A percentile compares a stretch with the other conserved stretches of the same genome.
phyloP scores from a whole-genome alignment of 495 filamentous ascomycete genomes.

The Stereocaulon alpinum region DNA sequence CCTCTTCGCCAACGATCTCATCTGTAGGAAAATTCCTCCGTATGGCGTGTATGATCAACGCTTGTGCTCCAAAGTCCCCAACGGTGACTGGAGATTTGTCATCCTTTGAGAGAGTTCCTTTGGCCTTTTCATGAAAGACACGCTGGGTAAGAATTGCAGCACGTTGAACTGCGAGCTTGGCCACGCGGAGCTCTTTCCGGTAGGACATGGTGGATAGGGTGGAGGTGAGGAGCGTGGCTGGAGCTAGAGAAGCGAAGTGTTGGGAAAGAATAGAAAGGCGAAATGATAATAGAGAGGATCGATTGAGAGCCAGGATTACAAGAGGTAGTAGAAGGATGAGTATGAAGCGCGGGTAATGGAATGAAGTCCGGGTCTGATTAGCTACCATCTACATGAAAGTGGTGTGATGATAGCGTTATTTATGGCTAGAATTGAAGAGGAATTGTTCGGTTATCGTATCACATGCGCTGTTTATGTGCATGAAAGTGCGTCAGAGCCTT shows the following conservation, averaged over 20 bases:
- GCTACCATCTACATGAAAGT: not conserved
- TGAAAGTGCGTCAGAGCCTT: not conserved
- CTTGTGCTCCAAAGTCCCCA: conserved; percentile 95
- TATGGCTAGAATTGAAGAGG: too few relatives aligned
- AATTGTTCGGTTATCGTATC: not conserved
- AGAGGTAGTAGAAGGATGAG: conserved; percentile 40
- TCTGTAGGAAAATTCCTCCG: conserved; percentile 82
- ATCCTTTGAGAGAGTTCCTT: conserved; percentile 86
- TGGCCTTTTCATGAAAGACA: conserved; percentile 85
- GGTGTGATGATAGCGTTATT: too few relatives aligned
- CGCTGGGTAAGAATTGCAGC: conserved; percentile 80
- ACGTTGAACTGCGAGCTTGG: conserved; percentile 85
- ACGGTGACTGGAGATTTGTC: conserved; percentile 96
- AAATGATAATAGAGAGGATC: conserved; percentile 31
- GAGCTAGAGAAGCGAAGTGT: conserved; percentile 24
- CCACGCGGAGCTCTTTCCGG: conserved; percentile 70
- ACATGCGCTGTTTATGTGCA: not conserved
- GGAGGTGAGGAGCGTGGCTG: conserved; percentile 11
- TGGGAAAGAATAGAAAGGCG: conserved; percentile 33
- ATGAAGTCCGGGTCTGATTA: not conserved
- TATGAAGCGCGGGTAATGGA: conserved; percentile 29
- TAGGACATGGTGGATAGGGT: conserved; percentile 44
- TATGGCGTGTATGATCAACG: conserved; percentile 84
- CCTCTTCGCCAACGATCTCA: conserved; percentile 91
- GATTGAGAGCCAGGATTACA: conserved; percentile 29